Conservation (phyloP, 2,329 filamentous ascomycete genomes). For the Coniochaeta ligniaria region DNA sequence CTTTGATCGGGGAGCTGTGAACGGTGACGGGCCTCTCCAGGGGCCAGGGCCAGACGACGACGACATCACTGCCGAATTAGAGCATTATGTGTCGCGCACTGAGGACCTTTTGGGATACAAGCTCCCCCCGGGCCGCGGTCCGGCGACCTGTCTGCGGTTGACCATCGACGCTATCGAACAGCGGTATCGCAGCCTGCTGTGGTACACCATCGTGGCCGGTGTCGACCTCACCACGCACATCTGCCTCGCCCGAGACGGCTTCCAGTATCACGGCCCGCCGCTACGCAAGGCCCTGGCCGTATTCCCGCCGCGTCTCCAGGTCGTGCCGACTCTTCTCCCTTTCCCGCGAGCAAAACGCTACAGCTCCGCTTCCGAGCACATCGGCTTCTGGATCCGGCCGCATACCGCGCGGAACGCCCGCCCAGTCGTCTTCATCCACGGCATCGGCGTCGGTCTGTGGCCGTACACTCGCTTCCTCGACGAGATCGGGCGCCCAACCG, state of each 20-base stretch:
- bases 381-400: constrained; percentile 61
- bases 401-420: constrained; percentile 48
- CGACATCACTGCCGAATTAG: constrained; percentile 32
- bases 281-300: constrained; percentile 31
- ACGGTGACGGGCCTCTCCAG: constrained; percentile 19
- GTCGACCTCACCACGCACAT: constrained; percentile 45
- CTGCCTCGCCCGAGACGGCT: constrained; percentile 38
- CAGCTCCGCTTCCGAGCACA: constrained; percentile 36
- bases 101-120: constrained; percentile 41
- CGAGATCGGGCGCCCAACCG: constrained; percentile 26
- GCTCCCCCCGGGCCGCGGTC: constrained; percentile 47
- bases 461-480: constrained; percentile 52
- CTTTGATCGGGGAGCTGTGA: constrained; percentile 34
- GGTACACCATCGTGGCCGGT: constrained; percentile 52
- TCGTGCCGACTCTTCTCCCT: constrained; percentile 22
- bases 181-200: constrained; percentile 53
- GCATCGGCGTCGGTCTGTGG: constrained; percentile 62
- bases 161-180: constrained; percentile 58
- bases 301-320: constrained; percentile 51
- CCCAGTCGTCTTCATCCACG: constrained; percentile 63
- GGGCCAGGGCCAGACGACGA: constrained; percentile 15
- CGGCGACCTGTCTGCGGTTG: constrained; percentile 50
- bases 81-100: constrained; percentile 39
- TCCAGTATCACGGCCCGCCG: constrained; percentile 41
- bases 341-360: constrained; percentile 25